A percentile compares a stretch with the other conserved stretches of the same genome.
Conservation (phyloP, 805 yeast species). For the Zygosaccharomyces gambellarensis region DNA sequence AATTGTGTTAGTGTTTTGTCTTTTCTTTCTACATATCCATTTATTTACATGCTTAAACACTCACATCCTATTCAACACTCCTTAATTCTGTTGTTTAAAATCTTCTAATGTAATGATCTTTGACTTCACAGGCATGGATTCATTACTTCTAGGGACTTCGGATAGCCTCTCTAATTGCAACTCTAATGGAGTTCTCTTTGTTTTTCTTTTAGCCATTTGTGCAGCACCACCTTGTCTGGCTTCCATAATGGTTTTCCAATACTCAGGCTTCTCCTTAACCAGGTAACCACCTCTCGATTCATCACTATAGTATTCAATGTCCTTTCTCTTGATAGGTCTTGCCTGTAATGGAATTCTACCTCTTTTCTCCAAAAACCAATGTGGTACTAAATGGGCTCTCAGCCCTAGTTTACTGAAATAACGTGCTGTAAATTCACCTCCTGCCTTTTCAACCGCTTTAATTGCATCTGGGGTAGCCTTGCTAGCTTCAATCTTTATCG, state of each 20-base stretch:
- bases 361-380: slow-evolving; percentile 57
- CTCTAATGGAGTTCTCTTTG: slow-evolving; percentile 33
- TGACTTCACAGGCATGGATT: slow-evolving; percentile 17
- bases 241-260: slow-evolving; percentile 21
- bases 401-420: slow-evolving; percentile 65
- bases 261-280: slow-evolving; percentile 37
- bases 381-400: slow-evolving; percentile 73
- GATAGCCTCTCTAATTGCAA: slow-evolving; percentile 36
- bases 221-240: slow-evolving; percentile 21
- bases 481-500: slow-evolving; percentile 75
- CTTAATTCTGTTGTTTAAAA: slow-evolving; percentile 9
- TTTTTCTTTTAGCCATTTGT: slow-evolving; percentile 19
- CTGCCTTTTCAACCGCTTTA: slow-evolving; percentile 60
- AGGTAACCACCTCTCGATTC: slow-evolving; percentile 74
- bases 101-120: slow-evolving; percentile 14
- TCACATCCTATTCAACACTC: neutral
- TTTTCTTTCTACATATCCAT: neutral
- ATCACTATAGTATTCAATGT: slow-evolving; percentile 71
- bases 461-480: slow-evolving; percentile 76
- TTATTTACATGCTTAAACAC: slow-evolving; percentile 5
- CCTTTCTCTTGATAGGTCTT: slow-evolving; percentile 78
- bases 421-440: slow-evolving; percentile 69
- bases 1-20: too few species aligned
- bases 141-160: slow-evolving; percentile 27
- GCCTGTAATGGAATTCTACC: slow-evolving; percentile 83